These are phyloP conservation scores for Setaria viridis DNA, from an alignment of 202 grass and related monocot species.

Conservation along the genomic window DNA sequence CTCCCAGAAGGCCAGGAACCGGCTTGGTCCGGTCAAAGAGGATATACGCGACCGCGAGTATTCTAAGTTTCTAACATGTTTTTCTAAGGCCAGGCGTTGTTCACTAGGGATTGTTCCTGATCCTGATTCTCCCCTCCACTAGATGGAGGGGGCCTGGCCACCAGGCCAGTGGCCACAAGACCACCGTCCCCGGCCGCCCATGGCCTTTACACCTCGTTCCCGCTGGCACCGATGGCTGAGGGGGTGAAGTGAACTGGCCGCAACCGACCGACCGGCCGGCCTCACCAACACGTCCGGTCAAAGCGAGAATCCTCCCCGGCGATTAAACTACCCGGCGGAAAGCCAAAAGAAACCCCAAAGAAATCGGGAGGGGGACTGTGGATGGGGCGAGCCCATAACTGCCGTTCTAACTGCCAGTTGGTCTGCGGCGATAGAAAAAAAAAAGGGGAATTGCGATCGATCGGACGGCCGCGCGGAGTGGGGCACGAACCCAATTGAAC, in stretches of 20 bases:
- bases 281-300: background rate
- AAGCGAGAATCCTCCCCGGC: background rate
- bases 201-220: conserved; percentile 13
- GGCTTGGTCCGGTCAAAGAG: background rate
- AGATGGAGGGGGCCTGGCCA: background rate
- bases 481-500: conserved; percentile 29
- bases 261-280: background rate
- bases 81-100: background rate
- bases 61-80: background rate
- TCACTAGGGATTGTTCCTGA: conserved; percentile 11
- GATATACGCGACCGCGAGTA: background rate
- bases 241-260: conserved; percentile 3
- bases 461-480: conserved; percentile 21
- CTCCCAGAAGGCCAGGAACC: no score
- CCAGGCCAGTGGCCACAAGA: background rate
- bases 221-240: background rate
- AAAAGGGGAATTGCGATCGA: no score
- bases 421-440: background rate
- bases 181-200: conserved; percentile 1
- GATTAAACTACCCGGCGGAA: background rate
- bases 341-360: background rate
- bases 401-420: conserved; percentile 38
- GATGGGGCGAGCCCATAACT: conserved; percentile 23
- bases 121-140: background rate
- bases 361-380: background rate